Base-by-base conservation (phyloP, 495 filamentous ascomycete genomes). In the Hapsidospora chrysogenum region DNA sequence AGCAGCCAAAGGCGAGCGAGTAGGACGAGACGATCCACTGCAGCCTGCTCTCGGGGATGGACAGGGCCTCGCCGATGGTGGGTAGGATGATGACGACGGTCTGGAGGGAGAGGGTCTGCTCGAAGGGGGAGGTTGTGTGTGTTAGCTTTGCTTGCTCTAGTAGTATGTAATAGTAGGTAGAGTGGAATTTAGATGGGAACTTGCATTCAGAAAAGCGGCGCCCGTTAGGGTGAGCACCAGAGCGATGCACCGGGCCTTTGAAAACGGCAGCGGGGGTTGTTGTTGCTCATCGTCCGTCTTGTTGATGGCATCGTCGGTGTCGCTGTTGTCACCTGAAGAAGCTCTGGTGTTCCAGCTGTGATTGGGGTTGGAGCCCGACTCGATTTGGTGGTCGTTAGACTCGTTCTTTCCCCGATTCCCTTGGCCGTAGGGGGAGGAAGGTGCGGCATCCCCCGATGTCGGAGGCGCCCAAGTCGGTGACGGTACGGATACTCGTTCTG, bases 1-100 rank as follows among this genome's bases (percentile, higher is more conserved):
- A 78, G 20, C 77, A 71, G 27, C 78, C 80, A 31, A 76, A 74
- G 3, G 72, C 68, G 27, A 85, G 61, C 8, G 63, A 48, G 38
- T 75, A 76, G 0, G 71, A 64, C 0, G 72, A 75, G 6, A 78
- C 54, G 21, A 76, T 61, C 70, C 72, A 76, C 58, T 78, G 73
- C 17, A 71, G 56, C 6, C 72, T 54, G 17, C 56, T 57, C 6
- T 63, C 58, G 1, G 73, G 71, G 27, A 78, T 71, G 35, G 45
- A 33, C 9, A 76, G 53, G 15, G 66, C 63, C 11, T 52, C 30
- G 23, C 64, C 68, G 21, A 76, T 74, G 4, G 59, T 64, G 2
- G 72, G 72, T 4, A 78, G 53, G 29, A 75, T 66, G 39, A 78
- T 76, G 29, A 78, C 70, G 13, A 68, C 61, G 1, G 68, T 58